Evolutionary conservation across 371 early-diverging fungal genomes (phyloP), one percentile per base, ranked within the genome.

Genomic region (Umbelopsis sp.): DNA sequence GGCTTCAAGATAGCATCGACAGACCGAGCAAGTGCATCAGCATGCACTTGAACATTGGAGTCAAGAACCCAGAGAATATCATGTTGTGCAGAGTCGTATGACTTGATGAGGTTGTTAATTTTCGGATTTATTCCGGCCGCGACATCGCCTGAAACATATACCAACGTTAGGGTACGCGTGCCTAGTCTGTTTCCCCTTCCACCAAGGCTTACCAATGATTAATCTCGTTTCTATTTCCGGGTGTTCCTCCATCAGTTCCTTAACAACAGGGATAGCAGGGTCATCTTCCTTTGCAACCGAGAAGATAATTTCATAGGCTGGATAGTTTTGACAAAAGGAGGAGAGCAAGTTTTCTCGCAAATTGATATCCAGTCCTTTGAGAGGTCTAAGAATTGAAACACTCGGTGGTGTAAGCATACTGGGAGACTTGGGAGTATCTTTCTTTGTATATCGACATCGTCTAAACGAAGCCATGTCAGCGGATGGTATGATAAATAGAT

Each of bases 51-150:
- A 1, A 97, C 91, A 79, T 97, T 97, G 12, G 93, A 92, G 72
- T 98, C 99, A 25, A 92, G 83, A 52, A 97, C 90, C 99, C 99
- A 98, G 16, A 98, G 74, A 68, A 96, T 89, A 71, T 97, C 95
- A 77, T 95, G 84, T 70, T 92, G 89, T 6, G 95, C 92, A 4
- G 78, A 72, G 46, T 87, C 80, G 74, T 94, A 97, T 3, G 94
- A 91, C 67, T 87, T 82, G 12, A 95, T 73, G 86, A 98, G 86
- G 80, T 98, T 98, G 85, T 95, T 95, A 74, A 98, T 88, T 76
- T 98, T 98, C 11, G 99, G 99, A 74, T 98, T 98, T 57, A 91
- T 89, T 44, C 93, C 94, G 1, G 91, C 86, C 16, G 77, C 72
- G 48, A 70, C 73, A 63, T 91, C 92, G 37, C 91, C 95, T 92